Evolutionary conservation across 2,329 filamentous ascomycete species (phyloP).

Genomic region (Dactylellina haptotyla): DNA sequence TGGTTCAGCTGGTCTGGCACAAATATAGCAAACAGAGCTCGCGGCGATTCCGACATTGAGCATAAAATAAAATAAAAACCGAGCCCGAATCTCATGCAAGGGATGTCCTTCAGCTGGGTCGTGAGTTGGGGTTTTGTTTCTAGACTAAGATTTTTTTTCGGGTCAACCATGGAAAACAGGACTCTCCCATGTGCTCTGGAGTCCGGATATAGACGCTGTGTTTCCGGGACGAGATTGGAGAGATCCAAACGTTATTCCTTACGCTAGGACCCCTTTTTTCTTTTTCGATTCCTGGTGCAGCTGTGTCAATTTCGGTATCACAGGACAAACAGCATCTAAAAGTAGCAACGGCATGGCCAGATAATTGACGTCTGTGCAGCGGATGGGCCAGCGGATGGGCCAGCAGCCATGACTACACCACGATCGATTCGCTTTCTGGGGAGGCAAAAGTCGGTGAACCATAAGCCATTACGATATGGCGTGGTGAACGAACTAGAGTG

Average conservation of each 20-base stretch:
- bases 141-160: too few species aligned
- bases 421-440: background rate
- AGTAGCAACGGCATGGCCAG: slow-evolving; percentile 21
- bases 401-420: slow-evolving; percentile 10
- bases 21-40: background rate
- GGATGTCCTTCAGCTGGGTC: too few species aligned
- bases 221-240: background rate
- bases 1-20: background rate
- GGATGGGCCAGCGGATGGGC: background rate
- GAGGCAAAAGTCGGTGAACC: background rate
- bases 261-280: slow-evolving; percentile 31
- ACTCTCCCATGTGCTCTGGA: slow-evolving; percentile 3
- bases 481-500: background rate
- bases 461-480: background rate
- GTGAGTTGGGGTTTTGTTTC: too few species aligned
- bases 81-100: too few species aligned
- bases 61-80: too few species aligned
- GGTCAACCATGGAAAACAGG: background rate
- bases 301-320: slow-evolving; percentile 9
- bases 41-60: background rate
- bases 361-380: slow-evolving; percentile 38
- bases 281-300: background rate
- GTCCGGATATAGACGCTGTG: slow-evolving; percentile 2
- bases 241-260: slow-evolving; percentile 15
- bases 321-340: slow-evolving; percentile 21